Base-by-base conservation (phyloP, 2,329 filamentous ascomycete species). In the Zarea fungicola region DNA sequence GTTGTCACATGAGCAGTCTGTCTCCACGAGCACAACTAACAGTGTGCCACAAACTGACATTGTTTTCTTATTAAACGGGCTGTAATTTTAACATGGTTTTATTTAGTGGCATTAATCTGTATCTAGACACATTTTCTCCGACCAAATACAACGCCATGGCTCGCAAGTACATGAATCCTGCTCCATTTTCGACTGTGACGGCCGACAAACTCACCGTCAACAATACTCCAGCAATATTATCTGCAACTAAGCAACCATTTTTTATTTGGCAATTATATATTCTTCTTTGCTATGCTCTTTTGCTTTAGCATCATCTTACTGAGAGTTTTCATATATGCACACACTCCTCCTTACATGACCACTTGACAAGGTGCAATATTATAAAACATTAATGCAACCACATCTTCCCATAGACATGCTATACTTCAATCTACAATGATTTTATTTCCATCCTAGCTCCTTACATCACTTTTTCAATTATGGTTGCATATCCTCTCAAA, bases 401-500 rank as follows among this genome's bases (percentile, higher is more conserved):
- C 28, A 23, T 10, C 36, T 21, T 11, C 28, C 2, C 18, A 14
- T 7, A 35, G 37, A 31, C 37, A 26, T 41, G 45, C 29, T 48
- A 26, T 34, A 16, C 21, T 41, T 48, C 45, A 48, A 48, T 42
- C 45, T 48, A 42, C 29, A 42, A 28, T 19, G 35, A 32, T 32
- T 40, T 47, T 26, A 35, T 22, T 39, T 9, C 36, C 9, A 32
- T 19, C 4, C 34, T 25, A 22, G 23, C 6, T n/a, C 25, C 10
- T 40, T 36, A 13, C 26, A 23, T 32, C 35, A 25, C 19, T 32
- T 47, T 19, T 40, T 39, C 35, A 28, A 40, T 18, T 18, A 40
- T 32, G 19, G 10, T n/a, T 26, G n/a, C 35, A 21, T 18, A 32
- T 32, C 44, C 31, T 47, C 11, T 66, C 66, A 81, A 59, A 82